Base-by-base conservation (phyloP, 164 flowering plant species). In the Saururus chinensis region DNA sequence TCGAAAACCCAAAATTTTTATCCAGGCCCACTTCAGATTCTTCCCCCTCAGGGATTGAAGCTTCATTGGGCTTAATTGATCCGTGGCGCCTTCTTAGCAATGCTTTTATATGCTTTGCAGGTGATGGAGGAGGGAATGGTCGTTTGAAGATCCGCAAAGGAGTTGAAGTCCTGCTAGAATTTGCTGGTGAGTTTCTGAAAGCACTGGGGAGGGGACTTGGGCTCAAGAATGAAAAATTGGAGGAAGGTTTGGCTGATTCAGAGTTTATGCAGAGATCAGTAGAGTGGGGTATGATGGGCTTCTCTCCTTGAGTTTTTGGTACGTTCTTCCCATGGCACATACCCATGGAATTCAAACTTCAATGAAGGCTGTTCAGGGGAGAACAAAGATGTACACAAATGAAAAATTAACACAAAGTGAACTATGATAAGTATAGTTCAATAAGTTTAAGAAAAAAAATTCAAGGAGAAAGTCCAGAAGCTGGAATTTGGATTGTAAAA, bases 41-140 rank as follows among this genome's bases (percentile, higher is more conserved):
- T 61, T 63, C 75, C 12, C 88, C 91, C 67, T 90, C 97, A 26
- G 96, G 96, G 60, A 90, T 88, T 5, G 89, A 64, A 40, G 95
- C 92, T 74, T 85, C 97, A 63, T 89, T 93, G 5, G 96, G 96
- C 84, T 88, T 93, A 5, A 86, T 79, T 0, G 95, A 84, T 22
- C 98, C 98, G 53, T 93, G 93, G 53, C 98, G 63, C 21, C 95
- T 71, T 13, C 92, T 88, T 1, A 93, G 84, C 76, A 93, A 68
- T 4, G 97, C 87, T 58, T 79, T 73, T n/a, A 93, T 93, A 68
- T 89, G 98, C 79, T 93, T 93, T 1, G 98, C 98, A n/a, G 98
- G 98, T 1, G 98, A 93, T 4, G 98, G 98, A 24, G 98, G 98
- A 0, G 96, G 96, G 57, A 89, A 92, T 0, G 96, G 95, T 19